Percentiles rank a stretch among this genome's conserved stretches.
Evolutionary conservation across 2,329 filamentous ascomycete species (phyloP).

Genomic region (Nakataea oryzae): DNA sequence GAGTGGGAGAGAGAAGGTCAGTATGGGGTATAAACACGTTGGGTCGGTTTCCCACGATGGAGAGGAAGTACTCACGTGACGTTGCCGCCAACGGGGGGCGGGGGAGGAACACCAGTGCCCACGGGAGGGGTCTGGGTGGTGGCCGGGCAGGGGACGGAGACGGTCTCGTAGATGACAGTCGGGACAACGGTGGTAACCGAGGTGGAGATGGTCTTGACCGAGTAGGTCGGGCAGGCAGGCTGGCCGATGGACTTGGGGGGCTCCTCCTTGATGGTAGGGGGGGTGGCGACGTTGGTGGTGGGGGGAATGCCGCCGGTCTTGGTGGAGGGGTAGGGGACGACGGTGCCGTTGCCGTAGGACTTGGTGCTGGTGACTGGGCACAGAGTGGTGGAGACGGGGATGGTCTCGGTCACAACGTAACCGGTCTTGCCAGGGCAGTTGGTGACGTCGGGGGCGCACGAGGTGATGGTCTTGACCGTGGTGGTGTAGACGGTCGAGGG

Average conservation of each 20-base stretch:
- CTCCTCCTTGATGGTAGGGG: constrained; percentile 10
- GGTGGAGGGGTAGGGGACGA: constrained; percentile 12
- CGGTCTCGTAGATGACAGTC: constrained; percentile 41
- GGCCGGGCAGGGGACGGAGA: constrained; percentile 30
- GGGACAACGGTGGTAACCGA: constrained; percentile 45
- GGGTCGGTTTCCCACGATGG: too few species aligned
- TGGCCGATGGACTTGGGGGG: constrained; percentile 8
- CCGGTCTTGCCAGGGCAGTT: constrained; percentile 45
- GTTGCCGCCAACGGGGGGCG: constrained; percentile 17
- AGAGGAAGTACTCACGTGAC: constrained; percentile 17
- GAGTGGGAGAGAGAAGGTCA: constrained; percentile 7
- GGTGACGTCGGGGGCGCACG: constrained; percentile 48
- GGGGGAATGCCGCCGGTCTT: constrained; percentile 25
- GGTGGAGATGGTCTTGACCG: constrained; percentile 43
- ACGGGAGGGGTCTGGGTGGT: constrained; percentile 12
- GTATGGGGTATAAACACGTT: too few species aligned
- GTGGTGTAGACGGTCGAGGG: constrained; percentile 46
- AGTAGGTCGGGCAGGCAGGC: constrained; percentile 23
- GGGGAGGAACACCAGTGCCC: constrained; percentile 7
- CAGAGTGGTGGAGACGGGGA: constrained; percentile 33
- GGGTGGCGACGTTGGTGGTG: constrained; percentile 21
- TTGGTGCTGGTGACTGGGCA: constrained; percentile 18
- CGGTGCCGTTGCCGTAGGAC: constrained; percentile 10
- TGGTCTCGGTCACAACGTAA: constrained; percentile 24
- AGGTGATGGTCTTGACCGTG: constrained; percentile 49